Evolutionary conservation across 108 stramenopile species (phyloP), one percentile per base, ranked within the genome.

Genomic region (Nannochloropsis gaditana): DNA sequence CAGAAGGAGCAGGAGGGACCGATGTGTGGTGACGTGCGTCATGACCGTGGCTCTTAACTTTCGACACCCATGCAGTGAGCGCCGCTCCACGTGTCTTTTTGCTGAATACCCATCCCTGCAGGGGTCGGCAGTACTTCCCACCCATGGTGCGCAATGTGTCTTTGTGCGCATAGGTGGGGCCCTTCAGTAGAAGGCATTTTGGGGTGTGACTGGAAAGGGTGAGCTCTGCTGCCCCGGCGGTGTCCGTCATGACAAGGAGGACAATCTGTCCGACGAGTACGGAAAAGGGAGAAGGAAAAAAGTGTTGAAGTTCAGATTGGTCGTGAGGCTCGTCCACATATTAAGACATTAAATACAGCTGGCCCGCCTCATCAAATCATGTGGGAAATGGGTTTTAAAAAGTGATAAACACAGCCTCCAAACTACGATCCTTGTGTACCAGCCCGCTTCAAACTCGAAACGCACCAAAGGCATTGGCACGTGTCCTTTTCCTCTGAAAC

Each of bases 101-200:
- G 59, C 59, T 73, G n/a, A 73, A 73, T n/a, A 73, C 59, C 59
- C 59, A 73, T 19, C 59, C 59, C n/a, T 73, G 15, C 59, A 73
- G n/a, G n/a, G 59, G n/a, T 5, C 59, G 19, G 59, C n/a, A 19
- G 19, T n/a, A 73, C 5, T 73, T 73, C 59, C 59, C 59, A 19
- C 59, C 59, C 4, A 73, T 73, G 59, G 2, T n/a, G 59, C 59
- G 59, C n/a, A 73, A 73, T 2, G 59, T 73, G 59, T 15, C n/a
- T 73, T 5, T 73, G 59, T 73, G 5, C 59, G 59, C 19, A 2
- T 19, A 73, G 4, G 59, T 73, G 2, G 2, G 2, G 59, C 59
- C 59, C 2, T n/a, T 15, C 19, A 73, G 59, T 2, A 73, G 59
- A 73, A 73, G 59, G 59, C 59, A 73, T 73, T 73, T 73, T 15